Conservation (phyloP, 2,329 filamentous ascomycete species). For the Onygena corvina region DNA sequence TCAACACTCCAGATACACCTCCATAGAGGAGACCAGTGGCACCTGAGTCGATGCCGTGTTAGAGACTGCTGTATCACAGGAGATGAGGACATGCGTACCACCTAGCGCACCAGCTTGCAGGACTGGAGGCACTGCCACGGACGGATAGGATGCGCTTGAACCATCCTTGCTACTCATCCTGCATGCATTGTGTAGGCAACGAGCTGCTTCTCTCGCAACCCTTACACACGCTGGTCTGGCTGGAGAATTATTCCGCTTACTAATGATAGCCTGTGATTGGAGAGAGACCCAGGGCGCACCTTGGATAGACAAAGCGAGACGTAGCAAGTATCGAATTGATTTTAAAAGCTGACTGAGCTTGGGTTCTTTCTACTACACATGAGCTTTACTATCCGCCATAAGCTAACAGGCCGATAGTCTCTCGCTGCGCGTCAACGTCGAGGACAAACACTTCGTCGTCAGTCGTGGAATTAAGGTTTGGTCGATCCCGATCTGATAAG, state of each 20-base stretch:
- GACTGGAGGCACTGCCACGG: constrained; percentile 28
- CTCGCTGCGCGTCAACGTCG: no score
- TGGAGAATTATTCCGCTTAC: background rate
- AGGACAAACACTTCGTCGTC: background rate
- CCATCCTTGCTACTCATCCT: background rate
- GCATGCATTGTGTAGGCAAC: background rate
- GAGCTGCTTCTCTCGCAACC: background rate
- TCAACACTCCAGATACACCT: constrained; percentile 58
- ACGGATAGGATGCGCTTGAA: constrained; percentile 7
- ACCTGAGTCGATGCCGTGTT: constrained; percentile 33
- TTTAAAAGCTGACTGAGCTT: no score
- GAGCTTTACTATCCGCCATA: no score
- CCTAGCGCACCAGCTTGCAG: constrained; percentile 48
- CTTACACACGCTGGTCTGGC: no score
- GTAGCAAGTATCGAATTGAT: no score
- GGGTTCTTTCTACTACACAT: no score
- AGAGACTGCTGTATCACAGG: background rate
- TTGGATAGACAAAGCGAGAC: no score
- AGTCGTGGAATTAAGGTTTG: constrained; percentile 1
- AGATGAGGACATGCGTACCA: constrained; percentile 35
- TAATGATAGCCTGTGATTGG: background rate
- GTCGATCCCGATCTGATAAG: background rate
- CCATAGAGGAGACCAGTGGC: constrained; percentile 51
- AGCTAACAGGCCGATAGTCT: no score
- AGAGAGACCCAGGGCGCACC: background rate